Base-by-base conservation (phyloP, 352 stramenopile species). In the Phytopythium litorale region DNA sequence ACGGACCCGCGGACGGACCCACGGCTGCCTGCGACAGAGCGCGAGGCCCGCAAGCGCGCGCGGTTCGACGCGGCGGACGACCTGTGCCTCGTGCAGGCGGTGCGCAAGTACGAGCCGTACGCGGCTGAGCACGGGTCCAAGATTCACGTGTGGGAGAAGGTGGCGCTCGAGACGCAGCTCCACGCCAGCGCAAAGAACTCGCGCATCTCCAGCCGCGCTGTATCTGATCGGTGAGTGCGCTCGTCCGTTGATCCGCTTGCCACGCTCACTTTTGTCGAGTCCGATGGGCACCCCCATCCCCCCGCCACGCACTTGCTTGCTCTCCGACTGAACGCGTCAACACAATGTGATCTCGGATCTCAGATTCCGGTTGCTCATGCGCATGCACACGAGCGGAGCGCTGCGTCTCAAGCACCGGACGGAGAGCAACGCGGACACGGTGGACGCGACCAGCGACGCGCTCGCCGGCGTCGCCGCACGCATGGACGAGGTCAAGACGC, bases 131-230 rank as follows among this genome's bases (percentile, higher is more conserved):
- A 87, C 55, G 77, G 77, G 25, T 70, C 65, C 40, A 79, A 80
- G 64, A 70, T 87, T 56, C 74, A 73, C 21, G 69, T 74, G 30
- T 87, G 77, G 77, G 72, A 87, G 55, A 58, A 72, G 18, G 62
- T 87, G 7, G 77, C 77, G n/a, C 58, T 70, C 23, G 71, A 78
- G 52, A 67, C 77, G 21, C 75, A 76, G 64, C 53, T 49, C n/a
- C 38, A 58, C 37, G 21, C 33, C 67, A 12, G 63, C 67, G 37
- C 75, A 18, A 65, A 60, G 13, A 62, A 70, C 23, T 55, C 70
- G 43, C 73, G 63, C 50, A 70, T 75, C 35, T 75, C 65, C 50
- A 64, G 73, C 28, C 73, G 73, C 58, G 70, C 73, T 13, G 73
- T 79, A 19, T 75, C 71, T 7, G 73, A 81, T 52, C 38, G 73